phyloP scores from a whole-genome alignment of 176 grass and related monocot species.

The Zea mays region Zm-B73-REFERENCE-NAM-5.0 NC_050099.1:203809001-203809500 shows the following conservation, averaged over 20 bases:
- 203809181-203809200: slow-evolving; percentile 61
- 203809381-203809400: slow-evolving; percentile 46
- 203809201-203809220: slow-evolving; percentile 55
- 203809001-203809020: slow-evolving; percentile 35
- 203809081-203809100: slow-evolving; percentile 51
- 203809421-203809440: slow-evolving; percentile 99
- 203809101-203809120: slow-evolving; percentile 69
- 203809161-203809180: slow-evolving; percentile 67
- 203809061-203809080: slow-evolving; percentile 53
- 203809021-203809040: slow-evolving; percentile 33
- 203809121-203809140: slow-evolving; percentile 54
- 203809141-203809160: slow-evolving; percentile 50
- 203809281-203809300: slow-evolving; percentile 52
- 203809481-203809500: slow-evolving; percentile 44
- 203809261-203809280: slow-evolving; percentile 60
- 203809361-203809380: slow-evolving; percentile 70
- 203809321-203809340: slow-evolving; percentile 64
- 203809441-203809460: slow-evolving; percentile 96
- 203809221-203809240: slow-evolving; percentile 56
- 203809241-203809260: slow-evolving; percentile 49
- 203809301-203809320: slow-evolving; percentile 34
- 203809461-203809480: slow-evolving; percentile 57
- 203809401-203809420: slow-evolving; percentile 89
- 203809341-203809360: slow-evolving; percentile 76
- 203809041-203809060: slow-evolving; percentile 44